These are phyloP conservation scores for Gomphus bonarii DNA, from an alignment of 1,284 basidiomycete genomes.

Conservation along the genomic window DNA sequence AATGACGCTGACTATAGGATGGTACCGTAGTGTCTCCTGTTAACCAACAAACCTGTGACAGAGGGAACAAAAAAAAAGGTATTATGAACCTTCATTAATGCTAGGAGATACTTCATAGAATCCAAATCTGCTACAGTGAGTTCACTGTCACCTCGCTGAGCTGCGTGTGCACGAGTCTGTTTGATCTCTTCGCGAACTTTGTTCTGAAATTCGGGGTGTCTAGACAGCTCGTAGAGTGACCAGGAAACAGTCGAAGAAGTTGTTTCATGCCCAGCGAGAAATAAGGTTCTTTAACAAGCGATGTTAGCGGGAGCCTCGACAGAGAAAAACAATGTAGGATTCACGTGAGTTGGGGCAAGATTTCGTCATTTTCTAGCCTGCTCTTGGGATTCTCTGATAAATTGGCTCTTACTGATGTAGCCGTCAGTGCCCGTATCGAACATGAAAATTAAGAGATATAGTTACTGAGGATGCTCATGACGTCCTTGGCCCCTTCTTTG, in stretches of 20 bases:
- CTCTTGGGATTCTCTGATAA: conserved; percentile 32
- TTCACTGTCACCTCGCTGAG: background rate
- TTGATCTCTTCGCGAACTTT: conserved; percentile 18
- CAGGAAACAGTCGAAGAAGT: background rate
- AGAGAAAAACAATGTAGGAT: too few relatives aligned
- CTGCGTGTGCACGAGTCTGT: background rate
- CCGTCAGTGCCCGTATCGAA: background rate
- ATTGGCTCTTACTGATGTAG: conserved; percentile 41
- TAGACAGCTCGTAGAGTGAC: conserved; percentile 20
- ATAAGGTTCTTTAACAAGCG: background rate
- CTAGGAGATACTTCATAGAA: background rate
- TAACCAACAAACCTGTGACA: conserved; percentile 11
- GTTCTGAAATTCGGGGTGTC: conserved; percentile 18
- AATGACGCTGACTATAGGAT: conserved; percentile 29
- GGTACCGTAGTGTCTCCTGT: conserved; percentile 33
- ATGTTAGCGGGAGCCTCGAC: too few relatives aligned
- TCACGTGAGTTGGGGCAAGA: conserved; percentile 38
- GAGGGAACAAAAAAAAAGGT: background rate
- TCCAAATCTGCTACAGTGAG: background rate
- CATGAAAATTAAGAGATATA: background rate
- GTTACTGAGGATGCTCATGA: conserved; percentile 34
- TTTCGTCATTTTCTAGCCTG: conserved; percentile 38
- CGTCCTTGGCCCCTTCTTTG: conserved; percentile 23
- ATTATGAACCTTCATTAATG: background rate
- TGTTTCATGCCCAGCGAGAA: background rate